Conservation (phyloP, 495 filamentous ascomycete species). For the Pseudevernia furfuracea region DNA sequence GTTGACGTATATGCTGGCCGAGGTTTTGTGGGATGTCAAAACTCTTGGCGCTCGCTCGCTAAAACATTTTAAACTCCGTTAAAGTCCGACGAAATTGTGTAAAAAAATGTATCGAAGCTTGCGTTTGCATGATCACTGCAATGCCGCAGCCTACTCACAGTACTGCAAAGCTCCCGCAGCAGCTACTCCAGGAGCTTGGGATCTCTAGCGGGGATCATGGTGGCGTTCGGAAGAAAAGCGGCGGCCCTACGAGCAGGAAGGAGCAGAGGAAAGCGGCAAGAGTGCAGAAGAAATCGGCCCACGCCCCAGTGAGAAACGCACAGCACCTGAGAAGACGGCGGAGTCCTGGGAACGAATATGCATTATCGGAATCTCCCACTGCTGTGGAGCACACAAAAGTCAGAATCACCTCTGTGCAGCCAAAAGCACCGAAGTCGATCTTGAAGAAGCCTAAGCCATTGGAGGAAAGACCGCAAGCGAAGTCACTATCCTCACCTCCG, state of each 20-base stretch:
- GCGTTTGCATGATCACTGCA: background rate
- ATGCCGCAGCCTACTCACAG: constrained; percentile 44
- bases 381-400: constrained; percentile 16
- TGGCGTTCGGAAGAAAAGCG: constrained; percentile 35
- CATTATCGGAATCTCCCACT: background rate
- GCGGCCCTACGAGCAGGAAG: constrained; percentile 45
- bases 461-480: constrained; percentile 17
- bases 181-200: constrained; percentile 52
- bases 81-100: background rate
- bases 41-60: constrained; percentile 31
- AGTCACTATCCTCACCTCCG: constrained; percentile 18
- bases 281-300: constrained; percentile 44
- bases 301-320: constrained; percentile 21
- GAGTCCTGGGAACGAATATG: constrained; percentile 28
- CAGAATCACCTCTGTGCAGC: constrained; percentile 25
- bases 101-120: background rate
- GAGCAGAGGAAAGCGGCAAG: constrained; percentile 54
- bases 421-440: constrained; percentile 19
- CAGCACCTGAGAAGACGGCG: constrained; percentile 14
- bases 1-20: constrained; percentile 12
- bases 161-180: constrained; percentile 56
- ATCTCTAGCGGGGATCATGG: constrained; percentile 35
- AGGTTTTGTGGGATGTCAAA: constrained; percentile 16
- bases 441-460: constrained; percentile 24
- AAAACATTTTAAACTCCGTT: background rate